Conservation (phyloP, 1,284 basidiomycete species). For the Pascua sp. region DNA sequence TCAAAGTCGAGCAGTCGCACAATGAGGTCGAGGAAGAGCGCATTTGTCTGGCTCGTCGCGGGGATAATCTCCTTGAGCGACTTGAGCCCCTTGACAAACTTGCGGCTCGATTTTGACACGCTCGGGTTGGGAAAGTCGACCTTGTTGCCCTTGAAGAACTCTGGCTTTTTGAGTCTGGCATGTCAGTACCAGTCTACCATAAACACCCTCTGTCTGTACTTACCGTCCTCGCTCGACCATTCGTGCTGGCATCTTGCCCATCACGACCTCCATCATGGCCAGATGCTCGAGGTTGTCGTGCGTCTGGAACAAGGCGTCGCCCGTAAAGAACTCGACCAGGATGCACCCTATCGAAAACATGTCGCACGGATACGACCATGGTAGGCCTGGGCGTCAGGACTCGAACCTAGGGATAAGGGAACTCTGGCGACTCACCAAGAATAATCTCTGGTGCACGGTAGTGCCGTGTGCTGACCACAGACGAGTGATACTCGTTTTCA, state of each 20-base stretch:
- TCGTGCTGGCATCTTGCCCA: slow-evolving; percentile 90
- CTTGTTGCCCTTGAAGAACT: slow-evolving; percentile 83
- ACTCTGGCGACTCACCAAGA: slow-evolving; percentile 62
- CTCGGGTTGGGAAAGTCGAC: slow-evolving; percentile 90
- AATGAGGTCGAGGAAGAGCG: slow-evolving; percentile 76
- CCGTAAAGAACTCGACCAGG: slow-evolving; percentile 97
- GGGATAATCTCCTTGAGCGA: slow-evolving; percentile 77
- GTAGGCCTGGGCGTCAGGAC: slow-evolving; percentile 62
- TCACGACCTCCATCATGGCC: slow-evolving; percentile 99
- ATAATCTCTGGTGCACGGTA: slow-evolving; percentile 99
- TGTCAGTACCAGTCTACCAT: slow-evolving; percentile 2
- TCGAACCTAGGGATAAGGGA: background rate
- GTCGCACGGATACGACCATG: slow-evolving; percentile 98
- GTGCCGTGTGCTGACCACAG: slow-evolving; percentile 94
- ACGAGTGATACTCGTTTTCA: slow-evolving; percentile 96
- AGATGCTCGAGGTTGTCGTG: slow-evolving; percentile 99
- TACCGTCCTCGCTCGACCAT: slow-evolving; percentile 57
- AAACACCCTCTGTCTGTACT: slow-evolving; percentile 11
- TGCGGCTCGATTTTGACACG: slow-evolving; percentile 82
- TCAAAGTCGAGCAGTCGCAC: slow-evolving; percentile 86
- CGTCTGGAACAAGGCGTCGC: slow-evolving; percentile 95
- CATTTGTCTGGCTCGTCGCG: slow-evolving; percentile 62
- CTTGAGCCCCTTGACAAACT: slow-evolving; percentile 86
- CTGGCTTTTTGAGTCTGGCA: slow-evolving; percentile 65
- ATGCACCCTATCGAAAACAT: slow-evolving; percentile 99